Evolutionary conservation across 805 yeast genomes (phyloP), one percentile per base, ranked within the genome.

Genomic region (Zygotorulaspora florentina): DNA sequence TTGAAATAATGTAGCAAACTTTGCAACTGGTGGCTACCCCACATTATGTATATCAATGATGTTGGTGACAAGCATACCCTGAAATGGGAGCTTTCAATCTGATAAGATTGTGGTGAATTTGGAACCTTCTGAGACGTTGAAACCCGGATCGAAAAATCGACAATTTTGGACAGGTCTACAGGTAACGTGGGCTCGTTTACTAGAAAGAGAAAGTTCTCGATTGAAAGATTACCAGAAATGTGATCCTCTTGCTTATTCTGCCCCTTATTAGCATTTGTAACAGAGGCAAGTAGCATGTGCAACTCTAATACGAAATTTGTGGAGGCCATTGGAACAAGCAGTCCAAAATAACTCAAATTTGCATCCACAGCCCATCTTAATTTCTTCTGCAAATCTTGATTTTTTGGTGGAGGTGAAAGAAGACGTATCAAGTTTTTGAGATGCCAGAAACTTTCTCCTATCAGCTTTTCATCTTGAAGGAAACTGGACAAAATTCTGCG

Each of bases 41-140:
- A 67, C 2, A 77, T 42, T 1, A 75, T 34, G 38, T 68, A 67
- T 7, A 75, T 66, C 6, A 80, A 48, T 0, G 77, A 69, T 8
- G 68, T 66, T 0, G 87, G 80, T 42, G 80, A 78, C 29, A 84
- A 58, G 47, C 81, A 77, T 3, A 83, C 52, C 35, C 89, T 71
- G 42, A 79, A 78, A 55, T 76, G 75, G 4, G 78, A 73, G 2
- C 87, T 80, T 42, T 75, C 80, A 1, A 84, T 59, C 49, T 81
- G 83, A 3, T 83, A 64, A 0, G 79, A 70, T 46, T 75, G 78
- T 1, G 67, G 55, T 2, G 53, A 26, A 12, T 56, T 48, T 0
- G 52, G 55, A 0, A 51, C 52, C 3, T 60, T 66, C 7, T 57
- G 69, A 1, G 70, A 62, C 33, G 77, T 74, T 50, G 11, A 80